These are phyloP conservation scores for Ceriops decandra DNA, from an alignment of 345 rosid species.

Conservation along the genomic window DNA sequence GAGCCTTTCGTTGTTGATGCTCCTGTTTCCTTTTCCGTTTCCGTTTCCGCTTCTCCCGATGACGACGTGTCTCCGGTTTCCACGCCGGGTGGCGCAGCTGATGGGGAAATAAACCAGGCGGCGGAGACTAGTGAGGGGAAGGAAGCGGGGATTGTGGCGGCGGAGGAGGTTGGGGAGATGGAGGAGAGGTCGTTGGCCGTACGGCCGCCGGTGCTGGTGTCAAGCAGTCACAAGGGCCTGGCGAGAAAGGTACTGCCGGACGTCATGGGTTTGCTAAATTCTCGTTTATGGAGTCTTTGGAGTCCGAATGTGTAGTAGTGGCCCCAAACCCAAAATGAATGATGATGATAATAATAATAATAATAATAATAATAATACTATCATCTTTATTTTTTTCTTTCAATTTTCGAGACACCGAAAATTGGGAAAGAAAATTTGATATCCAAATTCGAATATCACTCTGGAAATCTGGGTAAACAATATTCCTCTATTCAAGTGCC, in stretches of 20 bases:
- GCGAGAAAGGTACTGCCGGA: slow-evolving; percentile 97
- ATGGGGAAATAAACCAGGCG: neutral
- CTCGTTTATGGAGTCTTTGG: slow-evolving; percentile 93
- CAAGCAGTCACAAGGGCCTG: slow-evolving; percentile 53
- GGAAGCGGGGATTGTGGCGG: neutral
- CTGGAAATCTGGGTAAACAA: no score
- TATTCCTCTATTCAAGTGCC: no score
- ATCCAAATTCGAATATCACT: no score
- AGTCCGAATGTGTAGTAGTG: slow-evolving; percentile 70
- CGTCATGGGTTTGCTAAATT: slow-evolving; percentile 77
- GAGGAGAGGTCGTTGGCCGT: slow-evolving; percentile 10
- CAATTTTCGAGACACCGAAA: neutral
- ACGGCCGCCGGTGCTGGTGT: slow-evolving; percentile 18
- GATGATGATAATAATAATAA: neutral
- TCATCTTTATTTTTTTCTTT: no score
- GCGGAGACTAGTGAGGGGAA: neutral
- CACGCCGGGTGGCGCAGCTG: slow-evolving; percentile 4
- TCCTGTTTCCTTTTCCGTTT: neutral
- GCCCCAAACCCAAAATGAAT: neutral
- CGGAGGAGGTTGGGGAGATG: neutral
- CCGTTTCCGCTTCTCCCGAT: neutral
- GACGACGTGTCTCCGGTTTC: neutral
- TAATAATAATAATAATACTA: neutral
- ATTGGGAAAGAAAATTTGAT: neutral
- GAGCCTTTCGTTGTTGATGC: neutral